Evolutionary conservation across 495 filamentous ascomycete genomes (phyloP).

Genomic region (Penicillium coprophilum): DNA sequence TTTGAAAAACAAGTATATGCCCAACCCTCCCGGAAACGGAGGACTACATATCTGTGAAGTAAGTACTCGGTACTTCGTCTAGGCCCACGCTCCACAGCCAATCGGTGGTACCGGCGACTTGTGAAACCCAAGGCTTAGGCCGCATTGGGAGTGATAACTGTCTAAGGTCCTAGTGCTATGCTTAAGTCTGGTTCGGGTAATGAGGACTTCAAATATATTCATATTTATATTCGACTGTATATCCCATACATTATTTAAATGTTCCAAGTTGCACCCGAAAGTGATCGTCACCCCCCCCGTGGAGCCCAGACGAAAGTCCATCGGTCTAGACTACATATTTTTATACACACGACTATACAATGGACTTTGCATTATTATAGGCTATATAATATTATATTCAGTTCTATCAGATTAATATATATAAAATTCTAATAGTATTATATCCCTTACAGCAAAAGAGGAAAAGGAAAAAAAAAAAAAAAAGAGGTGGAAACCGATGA

Average conservation of each 20-base stretch:
- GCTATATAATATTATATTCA: neutral
- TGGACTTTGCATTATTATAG: neutral
- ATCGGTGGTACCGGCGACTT: conserved; percentile 5
- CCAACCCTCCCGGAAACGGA: conserved; percentile 18
- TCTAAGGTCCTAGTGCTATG: neutral
- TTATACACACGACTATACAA: conserved; percentile 4
- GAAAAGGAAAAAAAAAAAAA: neutral
- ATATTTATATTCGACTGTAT: too few species aligned
- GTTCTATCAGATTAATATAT: neutral
- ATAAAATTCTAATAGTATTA: neutral
- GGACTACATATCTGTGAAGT: too few species aligned
- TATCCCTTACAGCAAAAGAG: conserved; percentile 8
- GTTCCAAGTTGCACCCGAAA: conserved; percentile 7
- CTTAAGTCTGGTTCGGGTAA: conserved; percentile 16
- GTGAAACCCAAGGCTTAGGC: conserved; percentile 4
- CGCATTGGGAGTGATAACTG: neutral
- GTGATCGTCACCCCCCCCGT: conserved; percentile 26
- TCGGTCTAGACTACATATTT: conserved; percentile 24
- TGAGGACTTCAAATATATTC: conserved; percentile 8
- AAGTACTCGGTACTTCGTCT: conserved; percentile 7
- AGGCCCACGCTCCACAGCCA: neutral
- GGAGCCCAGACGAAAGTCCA: conserved; percentile 17
- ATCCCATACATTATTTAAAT: neutral
- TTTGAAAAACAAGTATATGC: conserved; percentile 2
- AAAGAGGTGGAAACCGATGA: conserved; percentile 26